Conservation (phyloP, 2,329 filamentous ascomycete species). For the Fusarium falciforme region DNA sequence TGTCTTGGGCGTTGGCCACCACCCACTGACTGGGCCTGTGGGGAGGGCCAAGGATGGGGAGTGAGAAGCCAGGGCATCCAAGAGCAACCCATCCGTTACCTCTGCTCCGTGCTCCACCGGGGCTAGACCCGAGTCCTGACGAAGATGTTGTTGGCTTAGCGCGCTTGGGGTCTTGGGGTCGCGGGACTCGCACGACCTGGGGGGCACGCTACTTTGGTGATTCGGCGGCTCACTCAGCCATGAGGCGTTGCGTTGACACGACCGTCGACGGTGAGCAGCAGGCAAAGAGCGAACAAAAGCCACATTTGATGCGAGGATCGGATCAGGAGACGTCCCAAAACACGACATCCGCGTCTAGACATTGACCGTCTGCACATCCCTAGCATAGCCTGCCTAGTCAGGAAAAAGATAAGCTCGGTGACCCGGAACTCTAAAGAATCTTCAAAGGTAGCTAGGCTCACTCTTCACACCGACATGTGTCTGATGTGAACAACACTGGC, state of each 20-base stretch:
- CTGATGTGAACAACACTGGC: background rate
- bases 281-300: slow-evolving; percentile 1
- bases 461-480: background rate
- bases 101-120: slow-evolving; percentile 30
- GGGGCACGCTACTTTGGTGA: slow-evolving; percentile 5
- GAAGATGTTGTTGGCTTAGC: slow-evolving; percentile 34
- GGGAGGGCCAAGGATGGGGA: slow-evolving; percentile 35
- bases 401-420: background rate
- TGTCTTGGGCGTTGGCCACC: slow-evolving; percentile 29
- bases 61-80: slow-evolving; percentile 15
- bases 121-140: slow-evolving; percentile 29
- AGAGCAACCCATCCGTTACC: slow-evolving; percentile 21
- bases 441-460: background rate
- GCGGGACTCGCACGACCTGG: background rate
- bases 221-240: background rate
- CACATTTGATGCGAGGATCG: slow-evolving; percentile 15
- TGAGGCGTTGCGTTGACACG: background rate
- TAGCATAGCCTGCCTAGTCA: slow-evolving; percentile 11
- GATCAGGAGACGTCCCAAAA: slow-evolving; percentile 17
- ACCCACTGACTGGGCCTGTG: slow-evolving; percentile 18
- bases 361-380: slow-evolving; percentile 9
- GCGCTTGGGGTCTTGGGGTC: slow-evolving; percentile 19
- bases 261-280: slow-evolving; percentile 5
- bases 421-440: background rate
- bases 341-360: slow-evolving; percentile 19